Percentiles rank a stretch among this genome's conserved stretches.
Evolutionary conservation across 768 basidiomycete species (phyloP).

Genomic region (Amanita jacksonii): DNA sequence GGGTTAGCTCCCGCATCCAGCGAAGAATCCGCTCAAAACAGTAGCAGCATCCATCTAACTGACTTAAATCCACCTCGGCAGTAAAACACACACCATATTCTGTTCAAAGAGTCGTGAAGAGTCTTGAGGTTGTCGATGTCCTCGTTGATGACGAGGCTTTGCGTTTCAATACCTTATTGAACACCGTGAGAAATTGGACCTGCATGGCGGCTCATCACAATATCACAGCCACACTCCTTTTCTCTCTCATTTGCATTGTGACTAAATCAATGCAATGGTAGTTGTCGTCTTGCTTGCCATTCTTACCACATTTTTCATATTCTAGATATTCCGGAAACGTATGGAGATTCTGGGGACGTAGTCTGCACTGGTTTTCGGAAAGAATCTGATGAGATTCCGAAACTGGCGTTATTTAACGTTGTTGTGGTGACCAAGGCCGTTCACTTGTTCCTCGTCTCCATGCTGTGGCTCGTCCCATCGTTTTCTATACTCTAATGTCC

Average conservation of each 20-base stretch:
- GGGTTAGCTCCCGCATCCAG: slow-evolving; percentile 27
- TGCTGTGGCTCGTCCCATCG: neutral
- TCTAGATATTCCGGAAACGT: no score
- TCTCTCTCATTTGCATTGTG: no score
- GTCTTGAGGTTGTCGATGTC: slow-evolving; percentile 36
- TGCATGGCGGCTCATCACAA: slow-evolving; percentile 7
- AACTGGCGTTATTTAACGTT: neutral
- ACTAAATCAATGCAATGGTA: no score
- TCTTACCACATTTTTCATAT: no score
- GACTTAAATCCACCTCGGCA: slow-evolving; percentile 15
- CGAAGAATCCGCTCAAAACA: slow-evolving; percentile 14
- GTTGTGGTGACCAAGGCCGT: neutral
- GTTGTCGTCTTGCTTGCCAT: no score
- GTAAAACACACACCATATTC: slow-evolving; percentile 38
- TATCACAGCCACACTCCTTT: no score
- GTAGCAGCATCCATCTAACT: slow-evolving; percentile 15
- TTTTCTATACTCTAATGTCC: no score
- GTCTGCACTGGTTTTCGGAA: no score
- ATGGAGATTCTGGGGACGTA: no score
- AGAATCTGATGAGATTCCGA: no score
- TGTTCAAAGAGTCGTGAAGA: slow-evolving; percentile 29
- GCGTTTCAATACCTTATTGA: no score
- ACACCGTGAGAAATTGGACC: slow-evolving; percentile 26
- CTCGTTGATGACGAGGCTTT: slow-evolving; percentile 32
- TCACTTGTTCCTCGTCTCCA: slow-evolving; percentile 2